Conservation (phyloP, 345 rosid species). For the Clausena lansium region DNA sequence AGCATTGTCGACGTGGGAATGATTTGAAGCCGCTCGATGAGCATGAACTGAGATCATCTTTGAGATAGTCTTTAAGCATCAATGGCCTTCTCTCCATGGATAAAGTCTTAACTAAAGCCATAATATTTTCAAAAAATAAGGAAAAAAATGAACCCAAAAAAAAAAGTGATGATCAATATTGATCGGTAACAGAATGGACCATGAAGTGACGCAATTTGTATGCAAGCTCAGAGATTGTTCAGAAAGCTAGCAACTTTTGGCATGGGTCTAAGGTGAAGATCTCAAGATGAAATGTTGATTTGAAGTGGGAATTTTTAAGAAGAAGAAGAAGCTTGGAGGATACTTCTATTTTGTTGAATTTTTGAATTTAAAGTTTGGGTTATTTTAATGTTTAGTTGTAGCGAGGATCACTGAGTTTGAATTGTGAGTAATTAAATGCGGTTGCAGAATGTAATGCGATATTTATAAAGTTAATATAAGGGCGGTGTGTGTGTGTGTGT, state of each 20-base stretch:
- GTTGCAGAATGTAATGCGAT: not conserved
- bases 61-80: slow-evolving; percentile 75
- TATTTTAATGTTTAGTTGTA: slow-evolving; percentile 21
- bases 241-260: not conserved
- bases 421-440: not conserved
- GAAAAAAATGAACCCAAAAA: not conserved
- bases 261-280: slow-evolving; percentile 13
- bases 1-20: slow-evolving; percentile 69
- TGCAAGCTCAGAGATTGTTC: not conserved
- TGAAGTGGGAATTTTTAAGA: not conserved
- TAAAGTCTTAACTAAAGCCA: slow-evolving; percentile 26
- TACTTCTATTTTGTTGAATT: slow-evolving; percentile 11
- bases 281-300: slow-evolving; percentile 2
- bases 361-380: slow-evolving; percentile 29
- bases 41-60: slow-evolving; percentile 78
- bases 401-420: not conserved
- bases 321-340: slow-evolving; percentile 30
- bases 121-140: not conserved
- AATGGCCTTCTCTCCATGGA: slow-evolving; percentile 32
- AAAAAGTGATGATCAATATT: not conserved
- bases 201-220: not conserved
- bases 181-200: not conserved
- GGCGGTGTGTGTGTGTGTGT: no score
- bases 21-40: slow-evolving; percentile 91
- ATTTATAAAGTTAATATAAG: not conserved